These are phyloP conservation scores for Psilocybe cubensis DNA, from an alignment of 768 basidiomycete species.

Conservation along the genomic window DNA sequence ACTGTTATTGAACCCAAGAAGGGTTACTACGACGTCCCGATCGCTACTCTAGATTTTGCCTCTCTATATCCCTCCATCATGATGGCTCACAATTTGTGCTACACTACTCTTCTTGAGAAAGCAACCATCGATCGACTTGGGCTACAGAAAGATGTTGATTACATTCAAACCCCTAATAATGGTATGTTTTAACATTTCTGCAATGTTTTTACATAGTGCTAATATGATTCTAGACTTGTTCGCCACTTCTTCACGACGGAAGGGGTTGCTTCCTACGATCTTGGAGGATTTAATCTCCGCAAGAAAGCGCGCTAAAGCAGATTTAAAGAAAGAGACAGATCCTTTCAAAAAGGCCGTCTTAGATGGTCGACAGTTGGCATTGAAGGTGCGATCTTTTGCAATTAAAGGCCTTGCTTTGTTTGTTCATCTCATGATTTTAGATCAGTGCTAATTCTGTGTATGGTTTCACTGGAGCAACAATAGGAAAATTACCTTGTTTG, in stretches of 20 bases:
- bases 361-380: conserved; percentile 94
- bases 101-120: conserved; percentile 92
- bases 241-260: conserved; percentile 69
- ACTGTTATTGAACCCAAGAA: conserved; percentile 97
- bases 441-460: conserved; percentile 99
- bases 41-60: conserved; percentile 98
- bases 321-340: conserved; percentile 95
- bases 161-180: conserved; percentile 94
- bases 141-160: conserved; percentile 86
- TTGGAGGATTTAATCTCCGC: conserved; percentile 93
- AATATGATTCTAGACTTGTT: conserved; percentile 73
- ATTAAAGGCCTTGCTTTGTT: not conserved
- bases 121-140: conserved; percentile 73
- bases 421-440: conserved; percentile 49
- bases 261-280: conserved; percentile 90
- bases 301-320: conserved; percentile 92
- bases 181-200: conserved; percentile 48
- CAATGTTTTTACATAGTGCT: not conserved
- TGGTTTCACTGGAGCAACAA: conserved; percentile 96
- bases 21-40: conserved; percentile 95
- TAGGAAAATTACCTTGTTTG: conserved; percentile 95
- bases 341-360: conserved; percentile 96
- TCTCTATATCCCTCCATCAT: conserved; percentile 99
- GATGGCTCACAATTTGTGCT: conserved; percentile 99
- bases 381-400: conserved; percentile 66